Evolutionary conservation across 345 rosid genomes (phyloP).

Genomic region (Reutealis trisperma): DNA sequence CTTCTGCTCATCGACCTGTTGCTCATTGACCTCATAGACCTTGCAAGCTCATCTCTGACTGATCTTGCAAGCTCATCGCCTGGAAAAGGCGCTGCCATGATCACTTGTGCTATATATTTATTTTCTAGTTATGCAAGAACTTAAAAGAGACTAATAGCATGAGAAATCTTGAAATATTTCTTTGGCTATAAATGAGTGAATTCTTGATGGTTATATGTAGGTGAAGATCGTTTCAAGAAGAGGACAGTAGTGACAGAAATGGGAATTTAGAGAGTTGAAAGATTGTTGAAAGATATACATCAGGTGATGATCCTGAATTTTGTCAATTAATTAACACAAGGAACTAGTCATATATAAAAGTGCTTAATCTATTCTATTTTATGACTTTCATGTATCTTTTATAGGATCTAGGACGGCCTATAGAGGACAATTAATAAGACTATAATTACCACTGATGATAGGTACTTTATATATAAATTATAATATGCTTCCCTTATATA

Average conservation of each 20-base stretch:
- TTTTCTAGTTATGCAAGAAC: neutral
- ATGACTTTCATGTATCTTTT: neutral
- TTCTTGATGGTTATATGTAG: constrained; percentile 14
- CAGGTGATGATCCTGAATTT: constrained; percentile 16
- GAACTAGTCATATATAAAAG: neutral
- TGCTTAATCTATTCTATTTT: neutral
- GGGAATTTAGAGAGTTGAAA: constrained; percentile 13
- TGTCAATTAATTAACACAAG: constrained; percentile 8
- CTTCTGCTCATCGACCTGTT: constrained; percentile 41
- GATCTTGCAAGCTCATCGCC: constrained; percentile 38
- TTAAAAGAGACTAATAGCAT: neutral
- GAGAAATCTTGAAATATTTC: neutral
- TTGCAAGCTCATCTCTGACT: constrained; percentile 28
- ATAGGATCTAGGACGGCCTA: constrained; percentile 16
- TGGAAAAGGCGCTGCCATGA: constrained; percentile 32
- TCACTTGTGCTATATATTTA: no score
- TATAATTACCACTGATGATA: no score
- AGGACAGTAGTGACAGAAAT: constrained; percentile 19
- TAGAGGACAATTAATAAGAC: neutral
- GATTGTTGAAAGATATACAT: neutral
- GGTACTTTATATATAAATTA: no score
- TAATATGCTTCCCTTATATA: no score
- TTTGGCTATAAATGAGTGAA: neutral
- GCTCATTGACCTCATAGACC: constrained; percentile 29
- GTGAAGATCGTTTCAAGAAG: neutral